Percentiles rank a stretch among this genome's conserved stretches.
phyloP scores from a whole-genome alignment of 176 grass and related monocot genomes.

The Tillandsia fasciculata region DNA sequence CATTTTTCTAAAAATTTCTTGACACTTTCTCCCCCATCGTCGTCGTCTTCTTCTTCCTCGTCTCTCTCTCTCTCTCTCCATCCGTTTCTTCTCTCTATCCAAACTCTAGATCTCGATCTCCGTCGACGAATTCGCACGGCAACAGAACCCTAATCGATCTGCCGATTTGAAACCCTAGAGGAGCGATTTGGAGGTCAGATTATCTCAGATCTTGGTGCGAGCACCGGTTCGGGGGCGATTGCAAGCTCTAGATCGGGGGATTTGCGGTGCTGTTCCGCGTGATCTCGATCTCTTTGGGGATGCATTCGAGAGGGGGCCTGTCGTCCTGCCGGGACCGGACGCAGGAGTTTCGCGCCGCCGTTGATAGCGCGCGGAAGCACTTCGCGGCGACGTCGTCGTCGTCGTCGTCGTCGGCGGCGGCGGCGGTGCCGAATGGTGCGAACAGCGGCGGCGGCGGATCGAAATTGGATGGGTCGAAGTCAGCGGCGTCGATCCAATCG shows the following conservation, averaged over 20 bases:
- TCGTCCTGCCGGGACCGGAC: conserved; percentile 92
- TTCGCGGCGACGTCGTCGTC: conserved; percentile 5
- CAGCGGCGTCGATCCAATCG: conserved; percentile 41
- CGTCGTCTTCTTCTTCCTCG: no score
- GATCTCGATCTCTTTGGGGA: conserved; percentile 4
- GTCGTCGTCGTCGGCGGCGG: conserved; percentile 8
- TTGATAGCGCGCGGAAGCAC: conserved; percentile 59
- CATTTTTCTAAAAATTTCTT: no score
- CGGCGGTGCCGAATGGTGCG: not conserved
- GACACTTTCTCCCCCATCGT: no score
- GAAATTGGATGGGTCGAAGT: conserved; percentile 29
- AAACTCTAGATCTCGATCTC: no score
- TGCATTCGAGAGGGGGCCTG: conserved; percentile 49
- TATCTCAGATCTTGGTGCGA: no score
- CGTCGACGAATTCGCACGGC: no score
- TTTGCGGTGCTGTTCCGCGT: not conserved
- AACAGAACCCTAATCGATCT: not conserved
- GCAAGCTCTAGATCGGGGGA: not conserved
- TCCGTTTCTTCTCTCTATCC: no score
- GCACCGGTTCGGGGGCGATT: not conserved
- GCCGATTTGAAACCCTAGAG: not conserved
- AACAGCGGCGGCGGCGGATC: conserved; percentile 18
- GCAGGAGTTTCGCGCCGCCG: conserved; percentile 65
- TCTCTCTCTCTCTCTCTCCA: no score
- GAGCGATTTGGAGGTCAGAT: no score